A percentile compares a stretch with the other conserved stretches of the same genome.
These are phyloP conservation scores for Barnettozyma hawaiiensis DNA, from an alignment of 1,139 yeast genomes.

Conservation along the genomic window DNA sequence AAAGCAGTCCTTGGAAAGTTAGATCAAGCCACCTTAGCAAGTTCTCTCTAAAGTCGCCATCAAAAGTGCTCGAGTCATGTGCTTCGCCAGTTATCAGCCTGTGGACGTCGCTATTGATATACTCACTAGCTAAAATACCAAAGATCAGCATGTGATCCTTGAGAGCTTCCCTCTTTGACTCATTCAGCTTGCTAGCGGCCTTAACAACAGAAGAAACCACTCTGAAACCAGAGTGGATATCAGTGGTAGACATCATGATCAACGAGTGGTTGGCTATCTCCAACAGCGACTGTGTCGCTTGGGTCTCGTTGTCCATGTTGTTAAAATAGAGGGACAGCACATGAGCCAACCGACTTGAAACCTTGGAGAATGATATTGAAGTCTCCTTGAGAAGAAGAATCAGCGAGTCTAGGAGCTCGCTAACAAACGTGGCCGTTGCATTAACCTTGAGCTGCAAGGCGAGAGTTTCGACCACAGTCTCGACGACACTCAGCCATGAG, in stretches of 20 bases:
- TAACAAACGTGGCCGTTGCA: constrained; percentile 28
- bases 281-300: constrained; percentile 15
- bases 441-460: constrained; percentile 10
- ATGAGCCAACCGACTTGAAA: constrained; percentile 11
- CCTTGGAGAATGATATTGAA: constrained; percentile 3
- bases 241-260: constrained; percentile 10
- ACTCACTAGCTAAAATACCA: constrained; percentile 17
- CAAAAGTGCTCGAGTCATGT: constrained; percentile 3
- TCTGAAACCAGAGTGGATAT: constrained; percentile 13
- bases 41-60: constrained; percentile 10
- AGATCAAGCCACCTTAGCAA: constrained; percentile 14
- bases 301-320: constrained; percentile 14
- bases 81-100: constrained; percentile 7
- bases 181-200: constrained; percentile 11
- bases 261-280: constrained; percentile 19
- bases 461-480: constrained; percentile 25
- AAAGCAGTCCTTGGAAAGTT: constrained; percentile 4
- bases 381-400: constrained; percentile 13
- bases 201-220: constrained; percentile 17
- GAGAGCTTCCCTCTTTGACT: constrained; percentile 21
- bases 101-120: constrained; percentile 13
- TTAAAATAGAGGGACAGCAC: constrained; percentile 16
- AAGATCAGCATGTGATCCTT: constrained; percentile 25
- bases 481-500: constrained; percentile 17
- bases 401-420: constrained; percentile 29